phyloP scores from a whole-genome alignment of 2,329 filamentous ascomycete genomes.

The Monascus ruber region DNA sequence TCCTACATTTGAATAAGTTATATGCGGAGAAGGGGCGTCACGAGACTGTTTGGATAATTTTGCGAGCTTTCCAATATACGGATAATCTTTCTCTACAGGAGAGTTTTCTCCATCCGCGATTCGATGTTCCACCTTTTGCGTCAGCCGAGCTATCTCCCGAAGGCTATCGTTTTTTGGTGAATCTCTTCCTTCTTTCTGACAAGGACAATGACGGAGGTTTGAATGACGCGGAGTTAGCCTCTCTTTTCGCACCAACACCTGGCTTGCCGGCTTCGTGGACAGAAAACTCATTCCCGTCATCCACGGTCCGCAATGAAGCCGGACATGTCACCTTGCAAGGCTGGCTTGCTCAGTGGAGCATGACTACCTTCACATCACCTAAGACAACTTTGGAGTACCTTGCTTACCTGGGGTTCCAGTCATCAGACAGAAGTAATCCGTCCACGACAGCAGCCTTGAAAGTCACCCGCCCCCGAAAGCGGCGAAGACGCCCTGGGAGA shows the following conservation, averaged over 20 bases:
- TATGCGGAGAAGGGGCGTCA: constrained; percentile 96
- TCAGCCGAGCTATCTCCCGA: constrained; percentile 89
- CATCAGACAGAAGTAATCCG: constrained; percentile 57
- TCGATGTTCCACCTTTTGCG: constrained; percentile 83
- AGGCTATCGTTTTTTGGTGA: constrained; percentile 95
- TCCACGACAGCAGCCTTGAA: constrained; percentile 77
- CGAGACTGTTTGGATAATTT: constrained; percentile 95
- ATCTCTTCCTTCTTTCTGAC: constrained; percentile 87
- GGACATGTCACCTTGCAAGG: constrained; percentile 93
- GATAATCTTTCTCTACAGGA: constrained; percentile 89
- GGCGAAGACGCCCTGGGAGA: constrained; percentile 65
- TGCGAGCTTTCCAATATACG: constrained; percentile 90
- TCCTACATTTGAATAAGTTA: constrained; percentile 83
- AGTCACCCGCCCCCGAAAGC: constrained; percentile 81
- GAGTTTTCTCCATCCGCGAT: constrained; percentile 80
- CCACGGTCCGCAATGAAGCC: constrained; percentile 87
- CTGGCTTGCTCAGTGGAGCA: constrained; percentile 98
- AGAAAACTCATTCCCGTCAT: constrained; percentile 81
- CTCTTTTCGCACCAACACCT: constrained; percentile 85
- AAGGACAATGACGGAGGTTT: constrained; percentile 95
- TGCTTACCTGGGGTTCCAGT: constrained; percentile 90
- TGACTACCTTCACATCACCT: constrained; percentile 95
- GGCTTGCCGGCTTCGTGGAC: constrained; percentile 78
- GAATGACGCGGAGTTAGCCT: constrained; percentile 71
- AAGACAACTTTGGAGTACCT: constrained; percentile 93